Base-by-base conservation (phyloP, 2,329 filamentous ascomycete genomes). In the Phaeosphaeria sp. region DNA sequence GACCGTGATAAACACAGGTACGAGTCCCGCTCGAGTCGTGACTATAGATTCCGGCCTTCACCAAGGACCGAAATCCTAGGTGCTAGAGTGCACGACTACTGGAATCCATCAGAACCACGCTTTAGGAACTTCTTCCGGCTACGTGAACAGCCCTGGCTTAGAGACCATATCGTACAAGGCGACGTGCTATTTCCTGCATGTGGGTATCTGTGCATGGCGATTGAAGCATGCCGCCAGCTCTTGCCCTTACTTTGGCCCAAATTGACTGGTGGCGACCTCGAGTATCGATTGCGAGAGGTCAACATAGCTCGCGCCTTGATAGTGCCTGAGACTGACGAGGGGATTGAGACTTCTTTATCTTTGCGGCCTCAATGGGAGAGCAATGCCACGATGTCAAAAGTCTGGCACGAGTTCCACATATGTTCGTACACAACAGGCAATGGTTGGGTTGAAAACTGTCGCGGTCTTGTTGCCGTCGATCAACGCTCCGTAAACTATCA, bases 71-170 rank as follows among this genome's bases (percentile, higher is more conserved):
- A 66, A n/a, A 54, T 69, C 2, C 50, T 71, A 13, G 68, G 68
- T 2, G 50, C 56, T 1, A 62, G 54, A 0, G 54, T 62, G 10
- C 36, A 46, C 7, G 59, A 62, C 49, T 36, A 7, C 30, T 36
- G 30, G 30, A 36, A 36, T 15, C 43, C 59, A 20, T 17, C 49
- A 15, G 60, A 69, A 50, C 60, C 65, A 21, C 51, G 50, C 13
- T 76, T 69, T 59, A 53, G 69, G 10, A 68, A 72, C 44, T 62
- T 65, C 20, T 52, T 76, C 15, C 57, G 64, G 10, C 22, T 64
- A 4, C 52, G 58, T 2, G 71, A 74, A 21, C 52, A 65, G 21
- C 61, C 62, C 0, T 70, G 67, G 67, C 42, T 70, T 4, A 39
- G 27, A 13, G 66, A 64, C 17, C 67, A 70, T 25, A 25, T 58